Evolutionary conservation across 2,329 filamentous ascomycete genomes (phyloP).

Genomic region (Cytospora piceicola): DNA sequence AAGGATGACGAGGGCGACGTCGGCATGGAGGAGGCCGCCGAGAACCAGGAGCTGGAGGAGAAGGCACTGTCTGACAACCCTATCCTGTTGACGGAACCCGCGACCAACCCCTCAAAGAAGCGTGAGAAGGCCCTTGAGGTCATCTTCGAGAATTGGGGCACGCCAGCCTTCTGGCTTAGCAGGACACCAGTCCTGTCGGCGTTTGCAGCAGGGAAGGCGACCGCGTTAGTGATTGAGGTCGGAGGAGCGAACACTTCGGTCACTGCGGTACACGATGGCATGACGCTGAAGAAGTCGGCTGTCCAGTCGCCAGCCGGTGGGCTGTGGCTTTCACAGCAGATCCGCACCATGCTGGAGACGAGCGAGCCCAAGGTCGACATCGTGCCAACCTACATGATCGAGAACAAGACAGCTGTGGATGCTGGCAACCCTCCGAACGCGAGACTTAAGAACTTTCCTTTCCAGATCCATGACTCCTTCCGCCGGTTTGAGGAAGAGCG

Average conservation of each 20-base stretch:
- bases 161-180: slow-evolving; percentile 91
- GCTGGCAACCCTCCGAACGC: slow-evolving; percentile 80
- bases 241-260: slow-evolving; percentile 88
- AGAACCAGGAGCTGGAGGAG: slow-evolving; percentile 60
- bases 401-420: slow-evolving; percentile 86
- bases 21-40: slow-evolving; percentile 56
- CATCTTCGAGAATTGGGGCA: slow-evolving; percentile 95
- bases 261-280: slow-evolving; percentile 89
- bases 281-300: slow-evolving; percentile 89
- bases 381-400: slow-evolving; percentile 84
- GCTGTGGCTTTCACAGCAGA: slow-evolving; percentile 86
- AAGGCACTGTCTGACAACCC: slow-evolving; percentile 88
- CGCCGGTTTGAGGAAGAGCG: slow-evolving; percentile 87
- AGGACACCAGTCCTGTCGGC: slow-evolving; percentile 87
- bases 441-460: slow-evolving; percentile 70
- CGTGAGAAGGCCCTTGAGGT: slow-evolving; percentile 95
- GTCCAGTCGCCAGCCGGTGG: slow-evolving; percentile 85
- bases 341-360: slow-evolving; percentile 76
- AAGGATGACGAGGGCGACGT: slow-evolving; percentile 65
- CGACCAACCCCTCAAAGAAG: slow-evolving; percentile 86
- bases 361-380: slow-evolving; percentile 73
- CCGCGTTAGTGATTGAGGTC: slow-evolving; percentile 88
- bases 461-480: slow-evolving; percentile 70
- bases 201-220: slow-evolving; percentile 91
- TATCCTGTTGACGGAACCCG: slow-evolving; percentile 88